Evolutionary conservation across 192 early-diverging fungal genomes (phyloP), one percentile per base, ranked within the genome.

Genomic region (Anaeromyces robustus): DNA sequence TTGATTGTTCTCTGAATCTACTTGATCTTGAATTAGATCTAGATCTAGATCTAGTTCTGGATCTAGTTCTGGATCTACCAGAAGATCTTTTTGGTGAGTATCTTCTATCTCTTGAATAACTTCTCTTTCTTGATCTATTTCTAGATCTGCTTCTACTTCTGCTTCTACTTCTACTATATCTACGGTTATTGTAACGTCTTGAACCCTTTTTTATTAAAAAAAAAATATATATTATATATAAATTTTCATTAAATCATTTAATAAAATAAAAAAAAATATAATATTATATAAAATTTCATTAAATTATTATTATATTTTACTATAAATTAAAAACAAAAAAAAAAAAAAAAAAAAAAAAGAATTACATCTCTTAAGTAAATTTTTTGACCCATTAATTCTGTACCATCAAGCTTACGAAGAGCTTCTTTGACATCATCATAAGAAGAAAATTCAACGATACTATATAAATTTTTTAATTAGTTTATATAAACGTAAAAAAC

Each of bases 371-470:
- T 30, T 30, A 80, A 77, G 22, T 29, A 26, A 31, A 90, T 68
- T 18, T 34, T 84, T 26, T 82, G 78, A 26, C 89, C 89, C 59
- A 89, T 80, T 78, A 88, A 90, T 29, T 90, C 89, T 32, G 80
- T 82, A 79, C 92, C 93, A 79, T 97, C 90, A 82, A 96, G 92
- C 85, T 92, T 93, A 82, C 89, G 89, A 30, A 98, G 82, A 26
- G 97, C 97, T 82, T 92, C 89, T 30, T 94, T 90, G 86, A 96
- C 92, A 80, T 97, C 95, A 68, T 87, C 92, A 79, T 87, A 87
- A 83, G 87, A 89, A 12, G 88, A 83, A 82, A 97, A 98, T 87
- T 98, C 97, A 34, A 98, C 96, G 78, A 96, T 90, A 84, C 96
- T 95, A 68, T 68, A 39, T 34, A 7, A 34, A 34, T 34, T 34